Percentiles rank a stretch among this genome's conserved stretches.
phyloP scores from a whole-genome alignment of 257 asterid species.

The Echites panduratus region DNA sequence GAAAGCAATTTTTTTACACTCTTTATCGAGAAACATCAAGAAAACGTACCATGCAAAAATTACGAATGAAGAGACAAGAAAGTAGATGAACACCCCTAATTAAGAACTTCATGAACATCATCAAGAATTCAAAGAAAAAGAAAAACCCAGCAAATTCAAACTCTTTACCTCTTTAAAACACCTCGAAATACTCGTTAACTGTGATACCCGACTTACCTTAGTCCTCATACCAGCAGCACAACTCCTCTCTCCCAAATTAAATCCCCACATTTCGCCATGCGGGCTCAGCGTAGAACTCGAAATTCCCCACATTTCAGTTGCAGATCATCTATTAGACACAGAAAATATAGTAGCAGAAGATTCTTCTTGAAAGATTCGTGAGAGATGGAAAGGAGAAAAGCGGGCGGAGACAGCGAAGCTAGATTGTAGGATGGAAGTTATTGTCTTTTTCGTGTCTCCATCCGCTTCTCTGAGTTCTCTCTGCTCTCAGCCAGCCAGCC shows the following conservation, averaged over 20 bases:
- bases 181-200: not conserved
- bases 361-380: not conserved
- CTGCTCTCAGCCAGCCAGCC: no score
- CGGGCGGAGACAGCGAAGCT: constrained; percentile 7
- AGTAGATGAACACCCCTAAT: not conserved
- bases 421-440: not conserved
- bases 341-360: not conserved
- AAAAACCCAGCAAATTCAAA: not conserved
- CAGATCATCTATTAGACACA: not conserved
- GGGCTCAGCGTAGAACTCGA: constrained; percentile 2
- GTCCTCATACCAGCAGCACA: not conserved
- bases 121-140: not conserved
- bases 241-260: constrained; percentile 2
- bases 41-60: no score
- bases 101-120: not conserved
- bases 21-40: not conserved
- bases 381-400: not conserved
- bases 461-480: not conserved
- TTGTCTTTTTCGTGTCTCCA: constrained; percentile 24
- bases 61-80: no score
- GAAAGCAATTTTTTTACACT: not conserved
- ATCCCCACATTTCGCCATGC: not conserved
- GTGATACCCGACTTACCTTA: constrained; percentile 2
- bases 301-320: constrained; percentile 8
- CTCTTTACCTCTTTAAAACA: not conserved